Percentiles rank a stretch among this genome's conserved stretches.
These are phyloP conservation scores for Handroanthus guayacan DNA, from an alignment of 257 asterid genomes.

Conservation along the genomic window DNA sequence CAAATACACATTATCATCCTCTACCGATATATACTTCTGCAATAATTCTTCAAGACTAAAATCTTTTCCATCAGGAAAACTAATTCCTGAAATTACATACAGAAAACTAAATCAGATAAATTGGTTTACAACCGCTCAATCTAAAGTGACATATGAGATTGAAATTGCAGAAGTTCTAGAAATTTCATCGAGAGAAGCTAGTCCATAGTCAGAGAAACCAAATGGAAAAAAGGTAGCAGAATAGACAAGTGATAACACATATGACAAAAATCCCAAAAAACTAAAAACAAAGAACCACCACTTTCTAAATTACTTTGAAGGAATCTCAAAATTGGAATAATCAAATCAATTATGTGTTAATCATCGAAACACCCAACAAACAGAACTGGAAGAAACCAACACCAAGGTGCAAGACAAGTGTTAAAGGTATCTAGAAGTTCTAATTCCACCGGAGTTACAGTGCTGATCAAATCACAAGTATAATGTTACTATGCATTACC, in stretches of 20 bases:
- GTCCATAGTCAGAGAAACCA: neutral
- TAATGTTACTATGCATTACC: conserved; percentile 56
- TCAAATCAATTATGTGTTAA: neutral
- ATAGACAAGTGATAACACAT: neutral
- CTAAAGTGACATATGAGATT: neutral
- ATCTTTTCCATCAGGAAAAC: neutral
- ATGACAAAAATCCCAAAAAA: neutral
- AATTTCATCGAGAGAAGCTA: neutral
- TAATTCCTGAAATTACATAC: neutral
- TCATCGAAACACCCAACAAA: conserved; percentile 6
- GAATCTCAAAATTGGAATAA: conserved; percentile 26
- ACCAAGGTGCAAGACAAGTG: conserved; percentile 13
- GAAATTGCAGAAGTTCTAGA: conserved; percentile 1
- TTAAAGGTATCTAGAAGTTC: conserved; percentile 5
- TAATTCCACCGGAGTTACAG: conserved; percentile 8
- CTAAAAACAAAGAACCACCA: neutral
- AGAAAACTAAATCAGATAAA: neutral
- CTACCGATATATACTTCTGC: neutral
- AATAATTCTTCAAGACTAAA: neutral
- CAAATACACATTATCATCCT: neutral
- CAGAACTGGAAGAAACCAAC: neutral
- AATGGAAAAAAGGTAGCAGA: no score
- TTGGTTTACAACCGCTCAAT: neutral
- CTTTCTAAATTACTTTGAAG: neutral
- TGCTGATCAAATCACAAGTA: conserved; percentile 17